Base-by-base conservation (phyloP, 139 green algal genomes). In the Ostreobium quekettii region DNA sequence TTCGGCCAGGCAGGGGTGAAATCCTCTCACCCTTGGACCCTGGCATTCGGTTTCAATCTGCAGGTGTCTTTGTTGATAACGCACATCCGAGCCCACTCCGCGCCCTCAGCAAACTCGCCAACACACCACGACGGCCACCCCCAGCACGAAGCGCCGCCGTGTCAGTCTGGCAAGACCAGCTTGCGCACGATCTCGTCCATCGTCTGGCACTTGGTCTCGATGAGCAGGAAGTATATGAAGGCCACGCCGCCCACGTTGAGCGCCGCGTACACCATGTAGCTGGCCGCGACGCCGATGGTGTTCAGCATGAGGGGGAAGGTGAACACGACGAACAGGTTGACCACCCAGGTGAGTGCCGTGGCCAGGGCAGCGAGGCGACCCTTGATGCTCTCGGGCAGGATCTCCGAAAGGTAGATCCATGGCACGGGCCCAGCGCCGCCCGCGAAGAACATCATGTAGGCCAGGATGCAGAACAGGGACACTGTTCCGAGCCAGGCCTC, bases 341-440 rank as follows among this genome's bases (percentile, higher is more conserved):
- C 76, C 22, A 73, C 36, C 83, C 83, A 89, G 47, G 79, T 83
- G 22, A 78, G 63, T 64, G 49, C 66, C 37, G 81, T 89, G 24
- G 77, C 81, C 8, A 83, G 37, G 8, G 77, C 76, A 2, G 71
- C 71, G 15, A 68, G 73, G 3, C 39, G 32, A 6, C 85, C 86
- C 66, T 92, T 91, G 67, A 96, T 88, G 22, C 56, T 38, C 1
- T 66, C 60, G 4, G 82, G 74, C 58, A 93, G 76, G 0, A 96
- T 82, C 72, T 96, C 89, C 0, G 71, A 63, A 29, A 93, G 48
- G 46, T 91, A 84, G 2, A 96, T 56, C 60, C 77, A 91, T 4
- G 88, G 84, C 15, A 96, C 74, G 2, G 89, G 87, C 1, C 89
- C 89, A 0, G 68, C 75, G 19, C 90, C 89, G 38, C 90, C 33